Conservation (phyloP, 441 rosid species). For the Mallotus repandus region DNA sequence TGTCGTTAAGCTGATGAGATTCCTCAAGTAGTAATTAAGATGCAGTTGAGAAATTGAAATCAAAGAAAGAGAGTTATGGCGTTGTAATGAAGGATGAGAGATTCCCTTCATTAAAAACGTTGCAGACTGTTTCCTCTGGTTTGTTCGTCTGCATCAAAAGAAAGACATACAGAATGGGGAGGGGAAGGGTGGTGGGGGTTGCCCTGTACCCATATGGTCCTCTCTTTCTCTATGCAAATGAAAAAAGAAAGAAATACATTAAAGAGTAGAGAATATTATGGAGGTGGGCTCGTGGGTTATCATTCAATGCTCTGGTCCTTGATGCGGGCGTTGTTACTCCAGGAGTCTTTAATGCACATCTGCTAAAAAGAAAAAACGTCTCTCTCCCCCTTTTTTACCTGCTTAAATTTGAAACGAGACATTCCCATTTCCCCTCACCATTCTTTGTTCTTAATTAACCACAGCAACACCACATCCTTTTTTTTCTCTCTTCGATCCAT, state of each 20-base stretch:
- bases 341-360: slow-evolving; percentile 39
- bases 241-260: slow-evolving; percentile 6
- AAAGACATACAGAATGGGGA: slow-evolving; percentile 9
- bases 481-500: background rate
- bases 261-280: slow-evolving; percentile 23
- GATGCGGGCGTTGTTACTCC: slow-evolving; percentile 28
- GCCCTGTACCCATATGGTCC: background rate
- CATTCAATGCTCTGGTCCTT: slow-evolving; percentile 40
- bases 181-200: background rate
- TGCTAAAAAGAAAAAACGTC: slow-evolving; percentile 3
- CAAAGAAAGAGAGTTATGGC: slow-evolving; percentile 20
- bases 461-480: too few species aligned
- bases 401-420: slow-evolving; percentile 30
- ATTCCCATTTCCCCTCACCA: slow-evolving; percentile 19
- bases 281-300: slow-evolving; percentile 27
- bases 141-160: slow-evolving; percentile 13
- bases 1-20: slow-evolving; percentile 22
- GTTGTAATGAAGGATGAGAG: slow-evolving; percentile 2
- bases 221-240: background rate
- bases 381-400: slow-evolving; percentile 8
- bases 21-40: slow-evolving; percentile 30
- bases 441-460: background rate
- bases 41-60: slow-evolving; percentile 9
- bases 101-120: slow-evolving; percentile 29
- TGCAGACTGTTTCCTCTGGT: slow-evolving; percentile 22